Base-by-base conservation (phyloP, 495 filamentous ascomycete genomes). In the Penicillium subrubescens region DNA sequence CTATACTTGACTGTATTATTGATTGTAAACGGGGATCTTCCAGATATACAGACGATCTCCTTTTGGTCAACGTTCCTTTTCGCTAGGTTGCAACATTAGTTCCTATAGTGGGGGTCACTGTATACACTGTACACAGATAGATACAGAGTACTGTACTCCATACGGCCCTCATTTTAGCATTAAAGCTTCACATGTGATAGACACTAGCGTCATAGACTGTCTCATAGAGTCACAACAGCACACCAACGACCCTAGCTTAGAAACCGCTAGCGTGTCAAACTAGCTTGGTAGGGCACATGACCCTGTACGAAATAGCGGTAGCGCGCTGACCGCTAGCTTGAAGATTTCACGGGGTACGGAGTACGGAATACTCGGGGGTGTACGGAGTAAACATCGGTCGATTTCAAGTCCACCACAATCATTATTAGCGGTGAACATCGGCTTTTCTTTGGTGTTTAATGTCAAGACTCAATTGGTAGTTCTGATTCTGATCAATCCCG, bases 341-440 rank as follows among this genome's bases (percentile, higher is more conserved):
- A 11, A 17, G 44, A 48, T 48, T 48, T 48, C 1, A 41, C 14
- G 15, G 12, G 37, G 12, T 12, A 44, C n/a, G 8, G 8, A 19
- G n/a, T 44, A 19, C n/a, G 43, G 43, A 21, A n/a, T 44, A 21
- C n/a, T 10, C n/a, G 43, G 12, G 43, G 43, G 0, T 44, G 43
- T 21, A n/a, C n/a, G n/a, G n/a, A n/a, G n/a, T n/a, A 44, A 44
- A 44, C 19, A 12, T 23, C 44, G 11, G 19, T 17, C 39, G 39
- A 43, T 43, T 43, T 2, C 15, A n/a, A 43, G 39, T 43, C 21
- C 19, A 33, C 31, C 48, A 51, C 14, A n/a, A n/a, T n/a, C 4
- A 27, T 27, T n/a, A 51, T 15, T 54, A 34, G 51, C 51, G 51
- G 51, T 54, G 51, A 54, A 54, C 51, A 54, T 33, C 12, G 27